Conservation (phyloP, 2,329 filamentous ascomycete species). For the Hypomyces perniciosus region DNA sequence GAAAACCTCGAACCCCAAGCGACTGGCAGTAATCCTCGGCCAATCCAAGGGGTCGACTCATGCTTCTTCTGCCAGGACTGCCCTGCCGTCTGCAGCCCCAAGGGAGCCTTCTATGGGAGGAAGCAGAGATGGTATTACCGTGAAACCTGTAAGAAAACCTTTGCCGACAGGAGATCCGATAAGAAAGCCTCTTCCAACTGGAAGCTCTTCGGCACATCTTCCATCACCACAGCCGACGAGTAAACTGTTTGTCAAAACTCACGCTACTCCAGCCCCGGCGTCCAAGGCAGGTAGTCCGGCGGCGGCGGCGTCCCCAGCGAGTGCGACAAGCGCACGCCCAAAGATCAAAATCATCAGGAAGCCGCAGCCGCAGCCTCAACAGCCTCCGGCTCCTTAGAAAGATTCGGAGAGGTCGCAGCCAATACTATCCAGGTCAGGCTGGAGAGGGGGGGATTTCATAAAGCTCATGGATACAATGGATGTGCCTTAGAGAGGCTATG, state of each 20-base stretch:
- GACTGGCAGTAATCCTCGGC: conserved; percentile 30
- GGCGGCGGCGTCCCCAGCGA: conserved; percentile 18
- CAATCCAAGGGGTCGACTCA: conserved; percentile 16
- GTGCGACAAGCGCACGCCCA: conserved; percentile 20
- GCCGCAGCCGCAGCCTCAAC: conserved; percentile 20
- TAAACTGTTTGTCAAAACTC: conserved; percentile 22
- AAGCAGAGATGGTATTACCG: conserved; percentile 25
- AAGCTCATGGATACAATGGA: not conserved
- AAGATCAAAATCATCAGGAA: conserved; percentile 36
- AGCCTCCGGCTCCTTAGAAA: conserved; percentile 20
- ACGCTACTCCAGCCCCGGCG: conserved; percentile 17
- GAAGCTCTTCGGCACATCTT: conserved; percentile 20
- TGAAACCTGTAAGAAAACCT: conserved; percentile 32
- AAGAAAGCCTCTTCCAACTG: conserved; percentile 31
- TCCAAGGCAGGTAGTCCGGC: conserved; percentile 21
- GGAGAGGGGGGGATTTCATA: not conserved
- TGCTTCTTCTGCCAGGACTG: conserved; percentile 22
- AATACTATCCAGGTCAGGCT: not conserved
- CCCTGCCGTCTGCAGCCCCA: conserved; percentile 26
- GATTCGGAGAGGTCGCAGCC: not conserved
- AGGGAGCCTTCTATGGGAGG: conserved; percentile 21
- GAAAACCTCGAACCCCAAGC: conserved; percentile 28
- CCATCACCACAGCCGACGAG: conserved; percentile 19
- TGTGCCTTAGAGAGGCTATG: not conserved
- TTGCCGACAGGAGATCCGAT: conserved; percentile 8